A percentile compares a stretch with the other conserved stretches of the same genome.
Conservation (phyloP, 1,139 yeast species). For the Pichia sp. region DNA sequence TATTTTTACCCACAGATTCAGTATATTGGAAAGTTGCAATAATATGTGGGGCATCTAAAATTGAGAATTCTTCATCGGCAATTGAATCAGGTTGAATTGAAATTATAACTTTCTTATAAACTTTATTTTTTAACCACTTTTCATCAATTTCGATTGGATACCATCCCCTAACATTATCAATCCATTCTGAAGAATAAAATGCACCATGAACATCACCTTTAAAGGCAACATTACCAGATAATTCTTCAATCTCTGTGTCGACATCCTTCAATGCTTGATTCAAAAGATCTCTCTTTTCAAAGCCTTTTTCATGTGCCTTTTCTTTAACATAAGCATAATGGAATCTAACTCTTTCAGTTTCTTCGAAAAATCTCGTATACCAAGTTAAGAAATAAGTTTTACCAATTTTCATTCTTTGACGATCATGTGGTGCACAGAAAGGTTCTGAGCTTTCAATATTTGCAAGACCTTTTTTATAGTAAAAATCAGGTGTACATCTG, state of each 20-base stretch:
- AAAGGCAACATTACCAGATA: slow-evolving; percentile 20
- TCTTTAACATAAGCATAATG: slow-evolving; percentile 65
- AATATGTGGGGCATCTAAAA: slow-evolving; percentile 45
- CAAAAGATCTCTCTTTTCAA: slow-evolving; percentile 29
- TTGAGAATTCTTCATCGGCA: slow-evolving; percentile 58
- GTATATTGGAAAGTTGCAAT: slow-evolving; percentile 48
- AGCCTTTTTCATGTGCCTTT: slow-evolving; percentile 47
- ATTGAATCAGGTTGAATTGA: slow-evolving; percentile 68
- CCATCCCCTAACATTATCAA: slow-evolving; percentile 57
- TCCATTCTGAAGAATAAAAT: slow-evolving; percentile 67
- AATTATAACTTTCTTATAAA: slow-evolving; percentile 44
- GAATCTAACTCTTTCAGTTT: slow-evolving; percentile 52
- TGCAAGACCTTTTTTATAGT: slow-evolving; percentile 57
- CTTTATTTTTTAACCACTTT: slow-evolving; percentile 54
- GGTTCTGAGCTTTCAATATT: slow-evolving; percentile 58
- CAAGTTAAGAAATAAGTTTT: slow-evolving; percentile 71
- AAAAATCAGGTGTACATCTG: slow-evolving; percentile 77
- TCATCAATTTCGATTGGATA: slow-evolving; percentile 52
- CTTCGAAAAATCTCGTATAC: slow-evolving; percentile 58
- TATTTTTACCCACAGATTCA: slow-evolving; percentile 53
- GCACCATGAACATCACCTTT: slow-evolving; percentile 36
- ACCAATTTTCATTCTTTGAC: slow-evolving; percentile 47
- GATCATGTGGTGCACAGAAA: slow-evolving; percentile 73
- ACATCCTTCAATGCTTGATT: slow-evolving; percentile 19
- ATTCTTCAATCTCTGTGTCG: slow-evolving; percentile 30